These are phyloP conservation scores for Aspergillus caelatus DNA, from an alignment of 2,329 filamentous ascomycete species.

Conservation along the genomic window DNA sequence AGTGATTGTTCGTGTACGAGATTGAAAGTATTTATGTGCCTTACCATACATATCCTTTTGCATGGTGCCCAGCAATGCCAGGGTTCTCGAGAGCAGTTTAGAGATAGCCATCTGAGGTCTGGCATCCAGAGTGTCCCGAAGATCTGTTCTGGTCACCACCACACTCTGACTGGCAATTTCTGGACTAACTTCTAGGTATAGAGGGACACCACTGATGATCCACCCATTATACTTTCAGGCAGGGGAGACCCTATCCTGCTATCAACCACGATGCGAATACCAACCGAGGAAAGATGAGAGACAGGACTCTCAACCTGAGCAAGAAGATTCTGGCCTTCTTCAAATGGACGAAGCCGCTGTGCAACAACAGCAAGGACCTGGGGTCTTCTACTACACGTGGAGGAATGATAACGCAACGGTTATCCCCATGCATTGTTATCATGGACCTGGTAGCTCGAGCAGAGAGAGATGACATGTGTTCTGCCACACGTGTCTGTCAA, in stretches of 20 bases:
- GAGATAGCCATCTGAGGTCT: neutral
- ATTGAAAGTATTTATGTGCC: neutral
- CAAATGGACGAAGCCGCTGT: neutral
- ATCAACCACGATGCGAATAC: neutral
- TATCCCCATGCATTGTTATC: neutral
- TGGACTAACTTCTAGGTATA: neutral
- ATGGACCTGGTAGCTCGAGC: neutral
- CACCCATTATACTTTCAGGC: neutral
- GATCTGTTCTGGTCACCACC: neutral
- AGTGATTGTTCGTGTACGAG: neutral
- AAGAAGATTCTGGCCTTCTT: neutral
- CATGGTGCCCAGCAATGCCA: neutral
- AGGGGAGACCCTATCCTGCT: neutral
- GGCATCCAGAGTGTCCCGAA: neutral
- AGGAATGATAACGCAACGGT: neutral
- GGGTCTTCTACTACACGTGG: neutral
- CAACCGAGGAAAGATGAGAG: neutral
- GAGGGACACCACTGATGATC: neutral
- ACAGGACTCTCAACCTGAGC: neutral
- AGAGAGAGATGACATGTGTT: neutral
- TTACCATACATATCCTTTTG: neutral
- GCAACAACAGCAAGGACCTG: neutral
- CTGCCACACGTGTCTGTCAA: neutral
- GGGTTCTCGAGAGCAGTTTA: neutral
- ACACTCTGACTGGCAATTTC: neutral